A percentile compares a stretch with the other conserved stretches of the same genome.
These are phyloP conservation scores for Chrysopogon serrulatus DNA, from an alignment of 176 grass and related monocot species.

Conservation along the genomic window DNA sequence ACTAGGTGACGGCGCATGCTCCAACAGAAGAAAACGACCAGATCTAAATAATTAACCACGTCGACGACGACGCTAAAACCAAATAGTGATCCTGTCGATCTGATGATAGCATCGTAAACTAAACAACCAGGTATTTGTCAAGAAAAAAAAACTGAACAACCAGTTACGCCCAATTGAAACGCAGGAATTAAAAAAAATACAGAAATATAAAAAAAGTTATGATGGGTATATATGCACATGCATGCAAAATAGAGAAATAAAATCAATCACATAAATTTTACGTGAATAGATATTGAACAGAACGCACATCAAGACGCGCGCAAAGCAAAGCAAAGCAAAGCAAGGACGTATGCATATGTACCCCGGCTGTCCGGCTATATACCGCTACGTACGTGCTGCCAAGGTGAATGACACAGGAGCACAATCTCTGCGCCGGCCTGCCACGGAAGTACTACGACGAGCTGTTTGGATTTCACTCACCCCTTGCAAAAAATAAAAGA, in stretches of 20 bases:
- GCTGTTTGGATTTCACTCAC: background rate
- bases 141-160: background rate
- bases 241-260: background rate
- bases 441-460: background rate
- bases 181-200: background rate
- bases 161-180: background rate
- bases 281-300: too few relatives aligned
- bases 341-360: background rate
- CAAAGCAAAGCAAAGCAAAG: background rate
- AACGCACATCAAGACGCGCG: background rate
- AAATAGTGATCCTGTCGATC: background rate
- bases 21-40: slow-evolving; percentile 14
- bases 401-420: background rate
- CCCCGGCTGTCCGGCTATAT: too few relatives aligned
- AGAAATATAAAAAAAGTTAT: background rate
- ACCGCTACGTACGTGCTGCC: background rate
- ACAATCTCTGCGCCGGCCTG: background rate
- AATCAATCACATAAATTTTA: too few relatives aligned
- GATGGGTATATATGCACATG: background rate
- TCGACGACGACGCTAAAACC: background rate
- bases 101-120: background rate
- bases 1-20: slow-evolving; percentile 3
- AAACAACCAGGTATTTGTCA: background rate
- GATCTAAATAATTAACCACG: background rate
- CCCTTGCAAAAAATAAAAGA: background rate